Evolutionary conservation across 2,329 filamentous ascomycete genomes (phyloP).

Genomic region (Zasmidium citrigriseum): DNA sequence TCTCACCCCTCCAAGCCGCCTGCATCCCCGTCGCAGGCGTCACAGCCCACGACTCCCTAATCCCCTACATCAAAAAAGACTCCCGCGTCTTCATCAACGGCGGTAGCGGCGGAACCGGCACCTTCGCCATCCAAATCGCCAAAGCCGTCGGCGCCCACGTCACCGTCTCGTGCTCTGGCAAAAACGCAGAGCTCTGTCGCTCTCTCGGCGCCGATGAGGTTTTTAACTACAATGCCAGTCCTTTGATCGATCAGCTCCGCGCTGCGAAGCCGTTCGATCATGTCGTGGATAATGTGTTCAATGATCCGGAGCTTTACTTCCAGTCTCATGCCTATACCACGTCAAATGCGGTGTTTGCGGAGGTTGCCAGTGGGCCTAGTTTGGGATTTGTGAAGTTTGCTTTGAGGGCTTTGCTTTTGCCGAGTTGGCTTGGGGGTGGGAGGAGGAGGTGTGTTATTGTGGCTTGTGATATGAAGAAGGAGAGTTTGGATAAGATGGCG

Average conservation of each 20-base stretch:
- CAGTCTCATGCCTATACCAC: slow-evolving; percentile 54
- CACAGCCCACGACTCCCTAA: slow-evolving; percentile 42
- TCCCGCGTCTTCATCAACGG: slow-evolving; percentile 66
- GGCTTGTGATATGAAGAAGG: slow-evolving; percentile 39
- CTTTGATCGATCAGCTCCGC: slow-evolving; percentile 52
- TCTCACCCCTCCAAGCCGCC: slow-evolving; percentile 39
- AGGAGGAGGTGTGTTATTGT: slow-evolving; percentile 46
- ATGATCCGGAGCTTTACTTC: slow-evolving; percentile 54
- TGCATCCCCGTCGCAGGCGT: slow-evolving; percentile 37
- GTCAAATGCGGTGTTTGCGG: slow-evolving; percentile 53
- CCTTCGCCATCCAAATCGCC: slow-evolving; percentile 64
- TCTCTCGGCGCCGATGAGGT: slow-evolving; percentile 64
- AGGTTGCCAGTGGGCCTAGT: slow-evolving; percentile 48
- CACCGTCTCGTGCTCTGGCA: slow-evolving; percentile 58
- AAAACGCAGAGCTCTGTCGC: slow-evolving; percentile 59
- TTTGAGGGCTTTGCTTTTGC: slow-evolving; percentile 41
- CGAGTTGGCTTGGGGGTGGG: slow-evolving; percentile 52
- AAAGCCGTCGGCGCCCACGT: slow-evolving; percentile 62
- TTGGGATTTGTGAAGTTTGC: slow-evolving; percentile 36
- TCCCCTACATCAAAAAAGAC: slow-evolving; percentile 38
- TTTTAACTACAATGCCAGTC: slow-evolving; percentile 58
- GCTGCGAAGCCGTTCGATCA: slow-evolving; percentile 48
- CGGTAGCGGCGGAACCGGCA: slow-evolving; percentile 62
- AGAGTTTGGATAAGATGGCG: slow-evolving; percentile 53
- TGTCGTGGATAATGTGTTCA: slow-evolving; percentile 60